A percentile compares a stretch with the other conserved stretches of the same genome.
These are phyloP conservation scores for Simmondsia chinensis DNA, from an alignment of 148 eudicot genomes.

Conservation along the genomic window DNA sequence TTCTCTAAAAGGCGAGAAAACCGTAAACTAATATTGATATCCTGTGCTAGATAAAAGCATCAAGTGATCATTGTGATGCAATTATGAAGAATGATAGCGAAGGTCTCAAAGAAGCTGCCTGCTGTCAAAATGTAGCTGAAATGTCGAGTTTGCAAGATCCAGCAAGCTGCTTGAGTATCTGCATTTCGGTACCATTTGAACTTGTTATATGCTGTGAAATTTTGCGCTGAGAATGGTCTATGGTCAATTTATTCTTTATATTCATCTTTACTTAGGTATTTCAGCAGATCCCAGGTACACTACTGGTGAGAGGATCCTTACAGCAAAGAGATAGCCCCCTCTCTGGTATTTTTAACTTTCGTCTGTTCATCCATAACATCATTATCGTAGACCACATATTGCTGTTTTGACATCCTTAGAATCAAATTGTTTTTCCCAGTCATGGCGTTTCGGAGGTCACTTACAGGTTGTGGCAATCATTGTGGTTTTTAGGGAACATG, in stretches of 20 bases:
- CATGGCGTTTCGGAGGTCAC: no score
- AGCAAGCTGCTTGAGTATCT: conserved; percentile 25
- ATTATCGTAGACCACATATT: no score
- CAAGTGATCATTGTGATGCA: conserved; percentile 37
- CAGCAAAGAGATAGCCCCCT: conserved; percentile 31
- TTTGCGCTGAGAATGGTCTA: no score
- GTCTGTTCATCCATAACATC: neutral
- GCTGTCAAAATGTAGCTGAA: conserved; percentile 10
- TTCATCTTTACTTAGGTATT: conserved; percentile 62
- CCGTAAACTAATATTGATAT: neutral
- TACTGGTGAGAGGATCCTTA: conserved; percentile 70
- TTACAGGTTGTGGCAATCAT: no score
- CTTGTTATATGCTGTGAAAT: no score
- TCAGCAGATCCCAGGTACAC: conserved; percentile 89
- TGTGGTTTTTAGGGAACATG: no score
- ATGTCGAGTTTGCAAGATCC: conserved; percentile 8
- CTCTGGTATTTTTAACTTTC: conserved; percentile 31
- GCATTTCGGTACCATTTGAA: conserved; percentile 45
- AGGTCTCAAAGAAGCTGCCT: conserved; percentile 14
- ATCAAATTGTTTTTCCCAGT: no score
- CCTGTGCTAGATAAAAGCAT: conserved; percentile 41
- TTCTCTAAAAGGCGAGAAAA: neutral
- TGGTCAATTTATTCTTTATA: no score
- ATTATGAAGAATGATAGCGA: conserved; percentile 36
- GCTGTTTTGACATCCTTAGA: no score